These are phyloP conservation scores for Hemisphaericaspora xylofermentans DNA, from an alignment of 1,139 yeast species.

Conservation along the genomic window DNA sequence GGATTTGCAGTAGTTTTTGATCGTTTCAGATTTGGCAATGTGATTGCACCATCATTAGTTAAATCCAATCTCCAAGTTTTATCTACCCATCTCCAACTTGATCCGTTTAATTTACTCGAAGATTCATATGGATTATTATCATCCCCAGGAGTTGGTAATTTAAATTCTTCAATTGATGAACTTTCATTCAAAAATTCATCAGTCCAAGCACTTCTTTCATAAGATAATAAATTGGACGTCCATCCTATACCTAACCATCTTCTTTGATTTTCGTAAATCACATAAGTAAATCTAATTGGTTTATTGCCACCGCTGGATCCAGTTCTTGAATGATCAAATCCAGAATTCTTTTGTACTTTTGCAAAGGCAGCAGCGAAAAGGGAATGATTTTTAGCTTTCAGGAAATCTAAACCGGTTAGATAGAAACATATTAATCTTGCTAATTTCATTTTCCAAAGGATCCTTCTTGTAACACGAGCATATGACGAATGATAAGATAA, in stretches of 20 bases:
- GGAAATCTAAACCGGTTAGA: constrained; percentile 83
- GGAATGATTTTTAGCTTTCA: constrained; percentile 49
- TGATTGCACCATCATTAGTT: constrained; percentile 84
- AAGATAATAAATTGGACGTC: constrained; percentile 87
- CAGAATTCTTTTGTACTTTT: constrained; percentile 56
- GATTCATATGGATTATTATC: constrained; percentile 24
- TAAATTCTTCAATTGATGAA: constrained; percentile 71
- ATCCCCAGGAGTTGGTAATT: constrained; percentile 67
- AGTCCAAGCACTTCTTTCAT: constrained; percentile 96
- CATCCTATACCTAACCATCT: constrained; percentile 98
- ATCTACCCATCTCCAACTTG: constrained; percentile 95
- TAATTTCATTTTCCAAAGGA: constrained; percentile 78
- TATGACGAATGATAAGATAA: constrained; percentile 86
- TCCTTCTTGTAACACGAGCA: constrained; percentile 74
- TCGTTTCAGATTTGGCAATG: constrained; percentile 61
- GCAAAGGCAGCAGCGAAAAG: constrained; percentile 58
- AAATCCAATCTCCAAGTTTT: constrained; percentile 87
- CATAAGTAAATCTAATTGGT: constrained; percentile 87
- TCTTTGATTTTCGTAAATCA: constrained; percentile 92
- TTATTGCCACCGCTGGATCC: constrained; percentile 31
- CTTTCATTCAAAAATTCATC: constrained; percentile 91
- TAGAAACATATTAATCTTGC: constrained; percentile 74
- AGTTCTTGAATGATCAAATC: constrained; percentile 21
- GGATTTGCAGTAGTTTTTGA: constrained; percentile 77
- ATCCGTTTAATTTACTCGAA: constrained; percentile 40